These are phyloP conservation scores for Metschnikowia similis DNA, from an alignment of 805 yeast genomes.

Conservation along the genomic window DNA sequence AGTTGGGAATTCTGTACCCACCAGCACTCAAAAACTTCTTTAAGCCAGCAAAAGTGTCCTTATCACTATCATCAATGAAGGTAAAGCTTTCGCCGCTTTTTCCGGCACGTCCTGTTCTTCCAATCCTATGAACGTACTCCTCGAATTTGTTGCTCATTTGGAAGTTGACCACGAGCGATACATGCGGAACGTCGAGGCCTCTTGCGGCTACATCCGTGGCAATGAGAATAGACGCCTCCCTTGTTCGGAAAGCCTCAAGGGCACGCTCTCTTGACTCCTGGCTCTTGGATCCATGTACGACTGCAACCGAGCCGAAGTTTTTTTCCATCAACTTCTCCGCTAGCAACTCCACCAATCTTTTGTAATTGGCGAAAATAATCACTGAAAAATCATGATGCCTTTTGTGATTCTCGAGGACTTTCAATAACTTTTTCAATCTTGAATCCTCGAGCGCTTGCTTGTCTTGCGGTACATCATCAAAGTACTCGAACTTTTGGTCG, in stretches of 20 bases:
- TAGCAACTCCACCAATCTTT: constrained; percentile 65
- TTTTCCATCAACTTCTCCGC: constrained; percentile 43
- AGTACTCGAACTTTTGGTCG: constrained; percentile 55
- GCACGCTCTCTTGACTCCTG: constrained; percentile 86
- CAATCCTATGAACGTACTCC: constrained; percentile 87
- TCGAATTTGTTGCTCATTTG: constrained; percentile 79
- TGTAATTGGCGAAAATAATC: constrained; percentile 78
- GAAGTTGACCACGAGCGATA: constrained; percentile 78
- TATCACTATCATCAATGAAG: constrained; percentile 58
- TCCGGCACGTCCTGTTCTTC: constrained; percentile 97
- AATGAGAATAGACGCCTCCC: constrained; percentile 58
- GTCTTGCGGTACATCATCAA: constrained; percentile 31
- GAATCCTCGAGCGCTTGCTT: constrained; percentile 23
- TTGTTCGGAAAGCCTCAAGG: constrained; percentile 51
- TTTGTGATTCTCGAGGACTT: constrained; percentile 44
- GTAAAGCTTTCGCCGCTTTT: constrained; percentile 71
- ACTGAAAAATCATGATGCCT: constrained; percentile 31
- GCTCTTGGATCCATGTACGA: constrained; percentile 81
- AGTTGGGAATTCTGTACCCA: constrained; percentile 26
- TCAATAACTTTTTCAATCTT: constrained; percentile 41
- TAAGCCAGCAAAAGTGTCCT: constrained; percentile 47
- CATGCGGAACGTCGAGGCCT: constrained; percentile 89
- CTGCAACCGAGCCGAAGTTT: constrained; percentile 44
- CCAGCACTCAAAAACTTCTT: constrained; percentile 43
- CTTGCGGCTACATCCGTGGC: constrained; percentile 97